Conservation (phyloP, 2,329 filamentous ascomycete genomes). For the Monilinia aucupariae region DNA sequence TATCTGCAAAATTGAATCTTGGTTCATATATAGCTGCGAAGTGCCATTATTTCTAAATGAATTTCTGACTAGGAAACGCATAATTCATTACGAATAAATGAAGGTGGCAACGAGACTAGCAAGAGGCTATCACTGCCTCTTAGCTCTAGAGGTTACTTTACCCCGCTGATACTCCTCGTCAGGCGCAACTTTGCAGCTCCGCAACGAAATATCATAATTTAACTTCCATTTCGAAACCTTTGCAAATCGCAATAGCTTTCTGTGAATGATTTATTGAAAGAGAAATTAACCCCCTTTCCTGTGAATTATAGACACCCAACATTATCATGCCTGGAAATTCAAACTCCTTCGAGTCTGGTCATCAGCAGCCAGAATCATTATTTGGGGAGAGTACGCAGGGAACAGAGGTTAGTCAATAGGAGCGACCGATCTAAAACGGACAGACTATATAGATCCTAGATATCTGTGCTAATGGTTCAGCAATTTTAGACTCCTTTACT, state of each 20-base stretch:
- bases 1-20: not conserved
- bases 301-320: too few relatives aligned
- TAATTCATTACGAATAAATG: not conserved
- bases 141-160: not conserved
- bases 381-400: not conserved
- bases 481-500: not conserved
- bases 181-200: not conserved
- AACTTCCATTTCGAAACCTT: too few relatives aligned
- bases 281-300: not conserved
- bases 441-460: not conserved
- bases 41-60: not conserved
- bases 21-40: not conserved
- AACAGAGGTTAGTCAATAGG: not conserved
- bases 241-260: not conserved
- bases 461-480: not conserved
- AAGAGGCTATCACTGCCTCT: not conserved
- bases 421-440: not conserved
- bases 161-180: not conserved
- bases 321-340: not conserved
- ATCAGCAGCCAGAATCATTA: not conserved
- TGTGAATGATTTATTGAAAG: too few relatives aligned
- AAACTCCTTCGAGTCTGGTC: not conserved
- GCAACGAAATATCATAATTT: too few relatives aligned
- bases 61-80: not conserved
- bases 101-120: not conserved